Percentiles rank a stretch among this genome's conserved stretches.
Conservation (phyloP, 257 asterid species). For the Salvia hispanica region DNA sequence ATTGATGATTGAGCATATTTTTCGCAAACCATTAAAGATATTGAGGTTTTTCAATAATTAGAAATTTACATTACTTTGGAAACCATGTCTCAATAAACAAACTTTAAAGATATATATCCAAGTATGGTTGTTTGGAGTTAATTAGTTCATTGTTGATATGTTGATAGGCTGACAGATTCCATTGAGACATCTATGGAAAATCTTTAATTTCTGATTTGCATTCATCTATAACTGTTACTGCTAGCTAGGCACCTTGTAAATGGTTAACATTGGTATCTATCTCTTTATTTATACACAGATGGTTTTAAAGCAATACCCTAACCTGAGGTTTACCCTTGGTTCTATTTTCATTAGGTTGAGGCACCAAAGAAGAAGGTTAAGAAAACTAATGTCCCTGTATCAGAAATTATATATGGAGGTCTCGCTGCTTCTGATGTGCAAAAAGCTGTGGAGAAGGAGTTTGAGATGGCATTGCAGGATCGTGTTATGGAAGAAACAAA, state of each 20-base stretch:
- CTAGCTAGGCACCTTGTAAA: no score
- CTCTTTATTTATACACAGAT: no score
- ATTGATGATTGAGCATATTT: background rate
- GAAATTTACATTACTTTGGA: background rate
- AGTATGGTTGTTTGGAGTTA: no score
- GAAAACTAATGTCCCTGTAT: constrained; percentile 67
- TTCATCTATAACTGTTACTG: no score
- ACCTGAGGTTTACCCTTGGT: background rate
- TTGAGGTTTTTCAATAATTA: background rate
- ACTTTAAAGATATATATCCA: no score
- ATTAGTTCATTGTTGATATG: no score
- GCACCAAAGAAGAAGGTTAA: constrained; percentile 89
- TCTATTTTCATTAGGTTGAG: constrained; percentile 45
- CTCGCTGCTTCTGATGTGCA: constrained; percentile 68
- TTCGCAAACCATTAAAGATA: background rate
- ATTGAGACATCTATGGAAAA: no score
- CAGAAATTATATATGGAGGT: constrained; percentile 79
- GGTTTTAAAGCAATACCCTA: no score
- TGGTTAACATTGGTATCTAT: no score
- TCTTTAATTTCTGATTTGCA: no score
- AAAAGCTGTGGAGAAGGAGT: constrained; percentile 89
- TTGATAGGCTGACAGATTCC: no score
- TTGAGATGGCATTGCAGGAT: constrained; percentile 97
- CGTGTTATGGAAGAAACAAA: constrained; percentile 98
- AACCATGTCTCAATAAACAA: no score